Percentiles rank a stretch among this genome's conserved stretches.
These are phyloP conservation scores for Tolypocladium pustulatum DNA, from an alignment of 2,329 filamentous ascomycete genomes.

Conservation along the genomic window DNA sequence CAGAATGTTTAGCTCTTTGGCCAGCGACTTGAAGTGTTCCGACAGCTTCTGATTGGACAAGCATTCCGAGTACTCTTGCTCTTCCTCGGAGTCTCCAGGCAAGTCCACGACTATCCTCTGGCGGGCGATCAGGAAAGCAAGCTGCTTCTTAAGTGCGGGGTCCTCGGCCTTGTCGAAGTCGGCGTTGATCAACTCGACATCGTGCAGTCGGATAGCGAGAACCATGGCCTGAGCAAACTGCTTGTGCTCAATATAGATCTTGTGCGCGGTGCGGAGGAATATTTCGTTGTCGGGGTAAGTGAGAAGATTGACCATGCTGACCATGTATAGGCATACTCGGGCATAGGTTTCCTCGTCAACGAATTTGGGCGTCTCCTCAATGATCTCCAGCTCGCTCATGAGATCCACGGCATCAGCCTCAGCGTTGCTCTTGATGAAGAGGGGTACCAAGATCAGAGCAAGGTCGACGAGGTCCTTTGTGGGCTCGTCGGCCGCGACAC, in stretches of 20 bases:
- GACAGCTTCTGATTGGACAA: slow-evolving; percentile 80
- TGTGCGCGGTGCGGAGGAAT: slow-evolving; percentile 86
- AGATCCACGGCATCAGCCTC: slow-evolving; percentile 97
- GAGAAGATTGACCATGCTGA: slow-evolving; percentile 95
- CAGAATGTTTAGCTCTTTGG: slow-evolving; percentile 91
- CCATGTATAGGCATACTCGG: slow-evolving; percentile 93
- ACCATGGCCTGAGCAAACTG: slow-evolving; percentile 90
- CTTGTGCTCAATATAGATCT: slow-evolving; percentile 88
- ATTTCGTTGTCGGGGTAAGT: slow-evolving; percentile 96
- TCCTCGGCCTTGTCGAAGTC: slow-evolving; percentile 77
- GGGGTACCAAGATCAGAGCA: slow-evolving; percentile 74
- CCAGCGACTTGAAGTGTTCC: slow-evolving; percentile 87
- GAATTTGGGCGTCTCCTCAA: slow-evolving; percentile 79
- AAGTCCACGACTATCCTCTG: slow-evolving; percentile 80
- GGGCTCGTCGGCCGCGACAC: slow-evolving; percentile 74
- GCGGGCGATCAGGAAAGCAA: slow-evolving; percentile 84
- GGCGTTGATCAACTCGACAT: slow-evolving; percentile 67
- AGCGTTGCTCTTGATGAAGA: slow-evolving; percentile 94
- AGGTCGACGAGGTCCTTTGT: slow-evolving; percentile 79
- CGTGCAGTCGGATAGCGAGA: slow-evolving; percentile 86
- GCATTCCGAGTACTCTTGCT: slow-evolving; percentile 68
- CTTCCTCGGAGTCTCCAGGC: slow-evolving; percentile 55
- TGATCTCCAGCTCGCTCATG: slow-evolving; percentile 95
- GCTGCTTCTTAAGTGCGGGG: slow-evolving; percentile 77
- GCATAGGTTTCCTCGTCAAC: slow-evolving; percentile 91